A percentile compares a stretch with the other conserved stretches of the same genome.
Evolutionary conservation across 2,329 filamentous ascomycete species (phyloP).

Genomic region (Talaromyces marneffei): DNA sequence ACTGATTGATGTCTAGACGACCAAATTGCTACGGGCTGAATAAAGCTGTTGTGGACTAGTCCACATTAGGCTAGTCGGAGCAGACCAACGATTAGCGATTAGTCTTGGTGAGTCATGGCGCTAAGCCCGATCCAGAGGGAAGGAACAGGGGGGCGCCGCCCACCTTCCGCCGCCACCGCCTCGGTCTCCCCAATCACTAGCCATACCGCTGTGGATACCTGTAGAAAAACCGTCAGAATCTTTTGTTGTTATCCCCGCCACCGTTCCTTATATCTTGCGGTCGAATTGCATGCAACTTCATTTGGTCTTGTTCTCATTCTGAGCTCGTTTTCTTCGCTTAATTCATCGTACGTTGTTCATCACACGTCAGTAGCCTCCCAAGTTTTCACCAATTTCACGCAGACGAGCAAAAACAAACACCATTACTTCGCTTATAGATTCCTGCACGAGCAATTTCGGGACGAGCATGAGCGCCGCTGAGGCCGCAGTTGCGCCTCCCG

Average conservation of each 20-base stretch:
- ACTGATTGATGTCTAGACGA: too few relatives aligned
- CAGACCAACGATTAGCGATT: background rate
- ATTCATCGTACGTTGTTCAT: background rate
- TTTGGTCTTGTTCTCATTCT: background rate
- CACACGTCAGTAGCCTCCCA: background rate
- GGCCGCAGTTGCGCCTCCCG: background rate
- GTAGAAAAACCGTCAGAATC: conserved; percentile 3
- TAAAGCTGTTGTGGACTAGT: too few relatives aligned
- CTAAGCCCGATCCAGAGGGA: conserved; percentile 4
- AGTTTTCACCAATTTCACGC: background rate
- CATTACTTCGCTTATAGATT: background rate
- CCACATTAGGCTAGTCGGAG: background rate
- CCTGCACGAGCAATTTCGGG: background rate
- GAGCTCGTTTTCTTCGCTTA: background rate
- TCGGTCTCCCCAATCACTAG: background rate
- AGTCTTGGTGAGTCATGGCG: conserved; percentile 13
- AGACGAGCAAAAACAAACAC: background rate
- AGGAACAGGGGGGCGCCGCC: background rate
- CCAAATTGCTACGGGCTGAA: too few relatives aligned
- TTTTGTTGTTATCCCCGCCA: conserved; percentile 7
- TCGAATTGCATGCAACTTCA: background rate
- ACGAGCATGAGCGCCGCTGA: conserved; percentile 8
- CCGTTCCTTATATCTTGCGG: background rate
- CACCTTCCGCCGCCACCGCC: conserved; percentile 5
- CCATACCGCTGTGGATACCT: background rate